Percentiles rank a stretch among this genome's conserved stretches.
These are phyloP conservation scores for Lactarius sp. DNA, from an alignment of 768 basidiomycete genomes.

Conservation along the genomic window DNA sequence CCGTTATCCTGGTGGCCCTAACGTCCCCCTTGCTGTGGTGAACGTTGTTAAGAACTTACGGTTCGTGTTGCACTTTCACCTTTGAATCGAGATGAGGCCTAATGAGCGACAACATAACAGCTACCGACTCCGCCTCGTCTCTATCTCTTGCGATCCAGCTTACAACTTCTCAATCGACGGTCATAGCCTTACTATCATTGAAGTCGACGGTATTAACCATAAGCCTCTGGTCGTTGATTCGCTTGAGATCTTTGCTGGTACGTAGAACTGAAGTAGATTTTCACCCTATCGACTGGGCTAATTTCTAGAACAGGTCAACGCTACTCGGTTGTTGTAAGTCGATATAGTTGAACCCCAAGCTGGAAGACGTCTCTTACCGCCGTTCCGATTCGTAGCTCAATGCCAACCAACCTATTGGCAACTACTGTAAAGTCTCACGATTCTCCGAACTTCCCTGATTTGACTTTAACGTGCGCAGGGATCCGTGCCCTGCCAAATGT, in stretches of 20 bases:
- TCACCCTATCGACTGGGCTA: not conserved
- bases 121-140: too few relatives aligned
- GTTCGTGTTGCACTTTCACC: conserved; percentile 4
- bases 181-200: too few relatives aligned
- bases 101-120: not conserved
- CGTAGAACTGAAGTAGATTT: not conserved
- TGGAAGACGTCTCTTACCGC: not conserved
- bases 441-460: not conserved
- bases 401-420: conserved; percentile 23
- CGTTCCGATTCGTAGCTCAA: not conserved
- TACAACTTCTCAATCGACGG: too few relatives aligned
- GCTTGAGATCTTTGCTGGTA: too few relatives aligned
- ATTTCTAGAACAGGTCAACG: conserved; percentile 23
- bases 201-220: too few relatives aligned
- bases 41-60: conserved; percentile 35
- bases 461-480: not conserved
- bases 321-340: conserved; percentile 30
- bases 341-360: not conserved
- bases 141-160: too few relatives aligned
- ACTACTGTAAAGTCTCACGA: conserved; percentile 9
- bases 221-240: too few relatives aligned
- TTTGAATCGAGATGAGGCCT: not conserved
- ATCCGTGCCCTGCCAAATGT: conserved; percentile 14
- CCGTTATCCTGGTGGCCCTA: conserved; percentile 40
- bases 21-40: conserved; percentile 40